Evolutionary conservation across 305 asterid species (phyloP), one percentile per base, ranked within the genome.

Genomic region (Solanum hybrid): DNA sequence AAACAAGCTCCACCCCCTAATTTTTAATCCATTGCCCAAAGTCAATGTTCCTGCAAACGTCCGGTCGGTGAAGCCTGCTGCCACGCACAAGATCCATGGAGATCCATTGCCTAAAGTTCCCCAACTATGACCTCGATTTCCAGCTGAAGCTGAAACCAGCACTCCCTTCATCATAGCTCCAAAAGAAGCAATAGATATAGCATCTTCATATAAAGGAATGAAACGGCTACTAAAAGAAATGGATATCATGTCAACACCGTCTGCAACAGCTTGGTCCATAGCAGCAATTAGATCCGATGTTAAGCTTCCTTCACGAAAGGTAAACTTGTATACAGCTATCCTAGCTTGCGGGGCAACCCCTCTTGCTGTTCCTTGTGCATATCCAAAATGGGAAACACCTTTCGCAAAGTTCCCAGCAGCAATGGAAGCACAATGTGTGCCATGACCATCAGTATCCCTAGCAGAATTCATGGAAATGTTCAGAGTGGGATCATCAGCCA

Each of bases 131-230:
- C 11, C 9, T 17, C 72, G 90, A n/a, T 92, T 93, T 85, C 95
- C 94, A 1, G 93, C 95, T 0, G 95, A 88, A 36, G 91, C 79
- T 3, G 95, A 92, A 7, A 93, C 91, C 1, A 93, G 60, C 1
- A 91, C 85, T 14, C 93, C 95, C 79, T 91, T 92, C 86, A 89
- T 93, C 94, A 93, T 93, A 2, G 95, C 95, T 22, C 93, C 93
- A 75, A 93, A 93, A 0, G 93, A 89, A 31, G 94, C 94, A 31
- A 93, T 90, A 14, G 94, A 93, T 6, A 93, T 89, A 5, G 94
- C 92, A 32, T 92, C 94, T 19, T 91, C 81, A 27, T 91, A 91
- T 34, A 92, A 7, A 0, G 94, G 92, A n/a, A 87, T 90, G 17
- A 90, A 91, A 22, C 64, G n/a, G 64, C 2, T 12, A 0, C 93